Conservation (phyloP, 768 basidiomycete species). For the Podaxis carcinomalis region DNA sequence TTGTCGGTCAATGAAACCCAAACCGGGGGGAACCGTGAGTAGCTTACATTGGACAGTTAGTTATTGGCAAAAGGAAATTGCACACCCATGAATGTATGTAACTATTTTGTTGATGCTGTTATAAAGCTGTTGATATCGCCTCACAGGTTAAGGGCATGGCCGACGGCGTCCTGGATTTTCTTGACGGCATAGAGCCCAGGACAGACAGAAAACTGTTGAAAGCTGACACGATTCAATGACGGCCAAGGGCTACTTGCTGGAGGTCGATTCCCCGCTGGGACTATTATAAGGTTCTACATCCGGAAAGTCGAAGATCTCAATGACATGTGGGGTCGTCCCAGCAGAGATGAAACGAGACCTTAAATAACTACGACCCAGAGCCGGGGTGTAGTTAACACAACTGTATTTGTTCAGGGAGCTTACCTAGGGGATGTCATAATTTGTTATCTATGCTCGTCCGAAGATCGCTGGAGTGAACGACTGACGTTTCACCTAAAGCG, state of each 20-base stretch:
- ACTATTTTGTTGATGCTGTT: background rate
- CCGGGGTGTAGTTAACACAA: background rate
- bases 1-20: background rate
- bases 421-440: background rate
- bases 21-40: background rate
- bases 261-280: background rate
- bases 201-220: background rate
- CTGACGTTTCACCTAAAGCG: background rate
- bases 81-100: background rate
- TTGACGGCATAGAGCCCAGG: background rate
- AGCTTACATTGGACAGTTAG: background rate
- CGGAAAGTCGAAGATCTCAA: background rate
- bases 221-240: background rate
- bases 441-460: background rate
- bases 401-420: background rate
- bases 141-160: background rate
- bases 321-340: background rate
- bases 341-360: background rate
- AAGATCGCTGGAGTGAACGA: background rate
- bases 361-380: background rate
- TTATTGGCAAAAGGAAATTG: background rate
- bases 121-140: background rate
- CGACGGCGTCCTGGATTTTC: background rate
- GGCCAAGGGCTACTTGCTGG: background rate
- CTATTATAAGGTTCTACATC: background rate